Conservation (phyloP, 2,329 filamentous ascomycete species). For the Phyllosticta citrichinensis region DNA sequence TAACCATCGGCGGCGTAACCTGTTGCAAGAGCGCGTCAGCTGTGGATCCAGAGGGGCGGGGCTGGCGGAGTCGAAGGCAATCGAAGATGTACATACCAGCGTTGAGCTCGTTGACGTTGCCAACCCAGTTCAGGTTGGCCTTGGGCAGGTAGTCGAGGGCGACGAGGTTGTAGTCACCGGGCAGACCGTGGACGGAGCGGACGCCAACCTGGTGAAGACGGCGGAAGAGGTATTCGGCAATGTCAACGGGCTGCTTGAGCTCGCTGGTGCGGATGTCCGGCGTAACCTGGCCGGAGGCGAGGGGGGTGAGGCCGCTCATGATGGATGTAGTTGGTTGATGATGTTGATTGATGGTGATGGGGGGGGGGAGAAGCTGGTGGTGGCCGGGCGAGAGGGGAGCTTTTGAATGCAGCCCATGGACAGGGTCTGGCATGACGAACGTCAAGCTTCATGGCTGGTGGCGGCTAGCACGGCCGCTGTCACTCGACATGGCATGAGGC, state of each 20-base stretch:
- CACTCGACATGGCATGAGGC: constrained; percentile 11
- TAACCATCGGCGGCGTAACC: constrained; percentile 40
- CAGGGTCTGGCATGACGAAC: constrained; percentile 8
- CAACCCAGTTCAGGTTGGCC: constrained; percentile 46
- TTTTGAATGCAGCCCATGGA: constrained; percentile 4
- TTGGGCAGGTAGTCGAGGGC: constrained; percentile 49
- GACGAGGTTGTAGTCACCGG: constrained; percentile 39
- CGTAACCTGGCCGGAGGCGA: constrained; percentile 6
- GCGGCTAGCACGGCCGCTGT: constrained; percentile 1
- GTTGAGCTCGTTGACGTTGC: constrained; percentile 53
- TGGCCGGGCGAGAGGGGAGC: neutral
- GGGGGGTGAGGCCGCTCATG: constrained; percentile 10
- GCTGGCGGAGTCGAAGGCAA: neutral
- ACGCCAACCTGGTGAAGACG: constrained; percentile 41
- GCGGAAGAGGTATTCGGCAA: constrained; percentile 49
- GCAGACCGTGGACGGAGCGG: constrained; percentile 41
- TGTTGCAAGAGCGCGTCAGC: constrained; percentile 14
- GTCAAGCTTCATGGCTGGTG: neutral
- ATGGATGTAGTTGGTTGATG: neutral
- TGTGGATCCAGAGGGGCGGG: constrained; percentile 11
- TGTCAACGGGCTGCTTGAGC: constrained; percentile 40
- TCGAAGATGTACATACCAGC: constrained; percentile 31
- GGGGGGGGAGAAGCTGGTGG: neutral
- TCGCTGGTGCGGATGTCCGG: constrained; percentile 31
- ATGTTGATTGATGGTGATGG: neutral